Evolutionary conservation across 2,329 filamentous ascomycete genomes (phyloP).

Genomic region (Pseudogymnoascus sp.): DNA sequence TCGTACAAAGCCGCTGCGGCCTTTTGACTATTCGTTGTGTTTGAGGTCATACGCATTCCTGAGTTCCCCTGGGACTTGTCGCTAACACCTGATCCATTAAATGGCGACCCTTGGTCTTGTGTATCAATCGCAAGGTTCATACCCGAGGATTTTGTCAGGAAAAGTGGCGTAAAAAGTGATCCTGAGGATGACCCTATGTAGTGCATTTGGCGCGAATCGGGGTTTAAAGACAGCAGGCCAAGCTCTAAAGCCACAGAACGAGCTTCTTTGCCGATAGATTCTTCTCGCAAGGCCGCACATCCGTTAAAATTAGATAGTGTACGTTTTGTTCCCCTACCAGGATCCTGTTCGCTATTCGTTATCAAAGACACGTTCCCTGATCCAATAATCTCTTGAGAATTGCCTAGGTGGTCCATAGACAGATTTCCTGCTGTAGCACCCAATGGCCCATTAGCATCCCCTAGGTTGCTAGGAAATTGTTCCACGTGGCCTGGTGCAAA

Average conservation of each 20-base stretch:
- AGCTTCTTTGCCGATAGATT: slow-evolving; percentile 8
- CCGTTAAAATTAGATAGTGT: not conserved
- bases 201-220: slow-evolving; percentile 30
- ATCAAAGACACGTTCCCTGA: too few relatives aligned
- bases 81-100: slow-evolving; percentile 14
- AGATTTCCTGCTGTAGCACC: too few relatives aligned
- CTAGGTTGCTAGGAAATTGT: not conserved
- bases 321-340: not conserved
- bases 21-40: too few relatives aligned
- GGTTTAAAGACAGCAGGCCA: slow-evolving; percentile 31
- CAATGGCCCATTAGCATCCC: too few relatives aligned
- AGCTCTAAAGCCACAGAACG: slow-evolving; percentile 24
- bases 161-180: slow-evolving; percentile 25
- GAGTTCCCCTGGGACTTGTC: not conserved
- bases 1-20: not conserved
- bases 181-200: slow-evolving; percentile 33
- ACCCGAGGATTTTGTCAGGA: not conserved
- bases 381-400: too few relatives aligned
- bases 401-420: too few relatives aligned
- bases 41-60: too few relatives aligned
- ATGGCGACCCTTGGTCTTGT: not conserved
- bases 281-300: not conserved
- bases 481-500: not conserved
- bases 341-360: not conserved
- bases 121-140: not conserved